These are phyloP conservation scores for Aspergillus jensenii DNA, from an alignment of 2,329 filamentous ascomycete species.

Conservation along the genomic window DNA sequence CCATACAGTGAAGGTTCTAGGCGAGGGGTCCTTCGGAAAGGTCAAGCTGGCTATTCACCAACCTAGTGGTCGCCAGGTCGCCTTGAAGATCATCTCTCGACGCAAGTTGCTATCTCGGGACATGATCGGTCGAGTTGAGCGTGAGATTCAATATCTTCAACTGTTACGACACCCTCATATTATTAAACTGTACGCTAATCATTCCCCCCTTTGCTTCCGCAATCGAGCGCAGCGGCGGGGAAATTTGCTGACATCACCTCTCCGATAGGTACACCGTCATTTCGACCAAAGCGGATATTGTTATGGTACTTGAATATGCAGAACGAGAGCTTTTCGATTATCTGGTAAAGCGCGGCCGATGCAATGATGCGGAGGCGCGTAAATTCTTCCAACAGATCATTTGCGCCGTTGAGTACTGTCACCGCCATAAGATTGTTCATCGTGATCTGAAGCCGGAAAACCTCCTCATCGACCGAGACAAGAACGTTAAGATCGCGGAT, in stretches of 20 bases:
- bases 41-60: slow-evolving; percentile 95
- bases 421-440: slow-evolving; percentile 98
- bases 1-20: slow-evolving; percentile 83
- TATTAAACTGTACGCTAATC: slow-evolving; percentile 76
- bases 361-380: slow-evolving; percentile 88
- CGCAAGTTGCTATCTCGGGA: slow-evolving; percentile 96
- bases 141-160: slow-evolving; percentile 97
- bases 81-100: slow-evolving; percentile 94
- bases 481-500: slow-evolving; percentile 99
- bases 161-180: slow-evolving; percentile 95
- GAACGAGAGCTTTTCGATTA: slow-evolving; percentile 97
- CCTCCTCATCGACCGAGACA: slow-evolving; percentile 85
- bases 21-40: slow-evolving; percentile 97
- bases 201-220: neutral
- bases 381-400: slow-evolving; percentile 99
- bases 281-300: slow-evolving; percentile 89
- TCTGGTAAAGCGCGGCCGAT: slow-evolving; percentile 89
- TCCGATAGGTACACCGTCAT: slow-evolving; percentile 82
- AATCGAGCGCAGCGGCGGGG: neutral
- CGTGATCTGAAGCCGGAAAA: slow-evolving; percentile 98
- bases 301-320: slow-evolving; percentile 98
- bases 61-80: slow-evolving; percentile 90
- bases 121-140: slow-evolving; percentile 96
- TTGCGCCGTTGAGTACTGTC: slow-evolving; percentile 97
- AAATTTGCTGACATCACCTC: slow-evolving; percentile 17